phyloP scores from a whole-genome alignment of 2,329 filamentous ascomycete species.

The Dothistroma pini region DNA sequence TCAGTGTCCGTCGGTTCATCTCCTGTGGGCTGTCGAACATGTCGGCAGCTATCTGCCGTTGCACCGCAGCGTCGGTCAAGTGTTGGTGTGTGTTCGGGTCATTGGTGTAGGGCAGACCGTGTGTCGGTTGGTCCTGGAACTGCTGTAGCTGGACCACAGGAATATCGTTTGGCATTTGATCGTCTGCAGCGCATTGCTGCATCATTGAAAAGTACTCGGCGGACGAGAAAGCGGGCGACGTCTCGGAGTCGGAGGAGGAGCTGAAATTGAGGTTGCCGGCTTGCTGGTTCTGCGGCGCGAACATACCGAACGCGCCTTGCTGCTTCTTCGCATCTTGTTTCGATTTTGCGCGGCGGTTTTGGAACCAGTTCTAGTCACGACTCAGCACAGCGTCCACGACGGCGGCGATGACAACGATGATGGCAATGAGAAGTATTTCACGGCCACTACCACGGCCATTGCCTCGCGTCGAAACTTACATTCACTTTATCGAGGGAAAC shows the following conservation, averaged over 20 bases:
- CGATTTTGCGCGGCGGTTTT: conserved; percentile 51
- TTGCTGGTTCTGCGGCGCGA: conserved; percentile 14
- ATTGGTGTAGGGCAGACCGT: conserved; percentile 11
- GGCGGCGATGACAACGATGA: background rate
- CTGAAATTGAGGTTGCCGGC: conserved; percentile 20
- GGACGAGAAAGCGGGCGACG: conserved; percentile 30
- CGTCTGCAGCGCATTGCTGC: conserved; percentile 25
- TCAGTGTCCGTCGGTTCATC: conserved; percentile 35
- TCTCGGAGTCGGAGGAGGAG: conserved; percentile 29
- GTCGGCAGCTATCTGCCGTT: conserved; percentile 18
- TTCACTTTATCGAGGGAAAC: conserved; percentile 54
- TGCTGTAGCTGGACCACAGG: conserved; percentile 7
- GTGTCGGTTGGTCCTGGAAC: conserved; percentile 8
- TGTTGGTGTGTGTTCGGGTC: conserved; percentile 7
- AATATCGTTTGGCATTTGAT: conserved; percentile 14
- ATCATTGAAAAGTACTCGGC: conserved; percentile 34
- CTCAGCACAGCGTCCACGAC: conserved; percentile 1
- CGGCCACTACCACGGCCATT: background rate
- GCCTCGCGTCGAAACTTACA: conserved; percentile 37
- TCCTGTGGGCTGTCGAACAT: conserved; percentile 35
- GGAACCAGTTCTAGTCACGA: conserved; percentile 49
- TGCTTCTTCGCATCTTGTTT: conserved; percentile 52
- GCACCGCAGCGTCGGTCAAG: conserved; percentile 9
- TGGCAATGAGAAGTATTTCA: background rate
- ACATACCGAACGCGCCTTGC: conserved; percentile 29